Evolutionary conservation across 257 asterid species (phyloP).

Genomic region (Solanum bulbocastanum): DNA sequence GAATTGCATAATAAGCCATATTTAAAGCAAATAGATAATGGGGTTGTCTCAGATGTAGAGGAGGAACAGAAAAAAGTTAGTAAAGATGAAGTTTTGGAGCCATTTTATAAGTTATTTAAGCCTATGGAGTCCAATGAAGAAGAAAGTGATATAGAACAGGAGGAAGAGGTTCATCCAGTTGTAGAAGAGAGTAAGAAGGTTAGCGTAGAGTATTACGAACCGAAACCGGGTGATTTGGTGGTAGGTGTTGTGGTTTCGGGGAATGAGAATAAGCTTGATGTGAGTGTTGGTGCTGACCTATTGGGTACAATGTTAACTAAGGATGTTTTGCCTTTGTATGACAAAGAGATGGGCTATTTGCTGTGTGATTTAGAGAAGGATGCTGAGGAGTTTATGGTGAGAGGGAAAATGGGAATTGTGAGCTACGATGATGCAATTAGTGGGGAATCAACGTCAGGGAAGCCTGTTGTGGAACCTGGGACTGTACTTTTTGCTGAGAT

Average conservation of each 20-base stretch:
- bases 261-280: conserved; percentile 82
- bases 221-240: conserved; percentile 73
- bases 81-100: conserved; percentile 60
- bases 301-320: conserved; percentile 90
- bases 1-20: conserved; percentile 70
- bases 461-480: conserved; percentile 84
- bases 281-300: conserved; percentile 78
- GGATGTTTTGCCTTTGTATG: conserved; percentile 83
- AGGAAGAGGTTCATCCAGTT: conserved; percentile 1
- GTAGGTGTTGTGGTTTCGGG: conserved; percentile 97
- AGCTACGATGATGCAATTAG: conserved; percentile 50
- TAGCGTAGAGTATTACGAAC: conserved; percentile 73
- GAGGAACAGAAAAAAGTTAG: conserved; percentile 24
- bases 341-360: conserved; percentile 66
- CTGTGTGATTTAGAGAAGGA: conserved; percentile 61
- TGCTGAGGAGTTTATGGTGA: conserved; percentile 46
- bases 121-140: conserved; percentile 27
- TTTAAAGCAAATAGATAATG: conserved; percentile 30
- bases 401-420: conserved; percentile 70
- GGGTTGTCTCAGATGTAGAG: conserved; percentile 23
- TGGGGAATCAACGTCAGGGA: conserved; percentile 34
- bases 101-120: conserved; percentile 62
- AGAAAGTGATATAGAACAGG: conserved; percentile 11
- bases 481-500: conserved; percentile 82
- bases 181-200: conserved; percentile 25